These are phyloP conservation scores for Mucor sp. DNA, from an alignment of 371 early-diverging fungal species.

Conservation along the genomic window DNA sequence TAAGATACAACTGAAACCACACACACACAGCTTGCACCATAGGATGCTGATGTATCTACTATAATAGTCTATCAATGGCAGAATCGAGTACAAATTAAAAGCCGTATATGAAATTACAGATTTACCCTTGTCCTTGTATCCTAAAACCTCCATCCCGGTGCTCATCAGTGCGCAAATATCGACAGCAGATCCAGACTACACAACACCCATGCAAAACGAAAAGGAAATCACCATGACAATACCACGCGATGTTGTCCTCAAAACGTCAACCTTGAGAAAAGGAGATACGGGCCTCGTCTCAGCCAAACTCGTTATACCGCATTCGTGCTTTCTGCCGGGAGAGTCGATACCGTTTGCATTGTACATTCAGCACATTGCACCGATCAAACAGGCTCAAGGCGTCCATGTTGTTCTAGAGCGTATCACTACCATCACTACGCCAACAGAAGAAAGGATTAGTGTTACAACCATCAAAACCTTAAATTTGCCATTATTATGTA, in stretches of 20 bases:
- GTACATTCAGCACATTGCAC: constrained; percentile 27
- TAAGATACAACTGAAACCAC: background rate
- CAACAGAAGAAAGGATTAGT: constrained; percentile 13
- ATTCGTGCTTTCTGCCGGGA: constrained; percentile 32
- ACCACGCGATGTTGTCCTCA: constrained; percentile 24
- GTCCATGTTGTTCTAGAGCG: constrained; percentile 24
- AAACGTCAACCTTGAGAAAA: constrained; percentile 20
- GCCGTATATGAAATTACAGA: constrained; percentile 24
- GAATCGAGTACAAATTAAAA: constrained; percentile 31
- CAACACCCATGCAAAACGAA: constrained; percentile 19
- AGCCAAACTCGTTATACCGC: constrained; percentile 21
- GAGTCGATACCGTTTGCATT: constrained; percentile 24
- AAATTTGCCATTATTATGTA: constrained; percentile 26
- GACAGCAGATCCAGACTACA: constrained; percentile 12
- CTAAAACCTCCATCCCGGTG: constrained; percentile 20
- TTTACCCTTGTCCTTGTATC: constrained; percentile 29
- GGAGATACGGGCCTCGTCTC: constrained; percentile 21
- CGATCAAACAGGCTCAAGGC: constrained; percentile 28
- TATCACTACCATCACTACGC: constrained; percentile 9
- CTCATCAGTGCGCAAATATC: constrained; percentile 27
- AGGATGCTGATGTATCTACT: background rate
- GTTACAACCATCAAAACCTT: constrained; percentile 11
- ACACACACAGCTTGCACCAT: no score
- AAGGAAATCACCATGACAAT: constrained; percentile 21
- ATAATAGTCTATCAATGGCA: constrained; percentile 25